Percentiles rank a stretch among this genome's conserved stretches.
These are phyloP conservation scores for Xerocomellus intermedius DNA, from an alignment of 768 basidiomycete genomes.

Conservation along the genomic window DNA sequence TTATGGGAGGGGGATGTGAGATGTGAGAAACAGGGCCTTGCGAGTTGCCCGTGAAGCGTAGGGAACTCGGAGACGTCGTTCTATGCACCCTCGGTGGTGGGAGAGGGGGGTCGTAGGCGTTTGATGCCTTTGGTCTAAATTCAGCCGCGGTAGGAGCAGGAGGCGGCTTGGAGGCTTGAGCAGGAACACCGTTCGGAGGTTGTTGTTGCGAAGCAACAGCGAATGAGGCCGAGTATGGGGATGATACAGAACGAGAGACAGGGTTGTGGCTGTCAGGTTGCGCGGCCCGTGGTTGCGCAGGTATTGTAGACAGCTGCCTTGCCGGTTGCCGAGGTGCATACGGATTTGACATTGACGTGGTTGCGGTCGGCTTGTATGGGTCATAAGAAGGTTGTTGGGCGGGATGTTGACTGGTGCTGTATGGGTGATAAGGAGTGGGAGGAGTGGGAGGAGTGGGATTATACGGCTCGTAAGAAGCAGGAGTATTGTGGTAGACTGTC, in stretches of 20 bases:
- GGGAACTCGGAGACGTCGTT: slow-evolving; percentile 23
- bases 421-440: slow-evolving; percentile 15
- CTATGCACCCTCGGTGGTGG: slow-evolving; percentile 44
- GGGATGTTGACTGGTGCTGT: slow-evolving; percentile 13
- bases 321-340: slow-evolving; percentile 19
- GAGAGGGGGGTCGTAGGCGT: slow-evolving; percentile 79
- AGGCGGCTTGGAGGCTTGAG: slow-evolving; percentile 31
- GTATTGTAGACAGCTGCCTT: slow-evolving; percentile 8
- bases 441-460: slow-evolving; percentile 18
- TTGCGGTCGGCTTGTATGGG: slow-evolving; percentile 36
- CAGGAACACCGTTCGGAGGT: slow-evolving; percentile 21
- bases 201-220: slow-evolving; percentile 12
- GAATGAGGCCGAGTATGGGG: slow-evolving; percentile 22
- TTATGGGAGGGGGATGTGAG: slow-evolving; percentile 9
- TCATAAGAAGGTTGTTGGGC: slow-evolving; percentile 28
- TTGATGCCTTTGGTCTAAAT: slow-evolving; percentile 62
- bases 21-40: slow-evolving; percentile 13
- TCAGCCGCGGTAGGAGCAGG: slow-evolving; percentile 42
- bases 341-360: slow-evolving; percentile 17
- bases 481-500: slow-evolving; percentile 8
- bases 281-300: slow-evolving; percentile 22
- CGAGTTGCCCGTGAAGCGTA: slow-evolving; percentile 21
- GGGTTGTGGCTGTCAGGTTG: slow-evolving; percentile 35
- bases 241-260: slow-evolving; percentile 24
- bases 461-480: slow-evolving; percentile 27